These are phyloP conservation scores for Cercospora zeae-maydis DNA, from an alignment of 2,329 filamentous ascomycete genomes.

Conservation along the genomic window DNA sequence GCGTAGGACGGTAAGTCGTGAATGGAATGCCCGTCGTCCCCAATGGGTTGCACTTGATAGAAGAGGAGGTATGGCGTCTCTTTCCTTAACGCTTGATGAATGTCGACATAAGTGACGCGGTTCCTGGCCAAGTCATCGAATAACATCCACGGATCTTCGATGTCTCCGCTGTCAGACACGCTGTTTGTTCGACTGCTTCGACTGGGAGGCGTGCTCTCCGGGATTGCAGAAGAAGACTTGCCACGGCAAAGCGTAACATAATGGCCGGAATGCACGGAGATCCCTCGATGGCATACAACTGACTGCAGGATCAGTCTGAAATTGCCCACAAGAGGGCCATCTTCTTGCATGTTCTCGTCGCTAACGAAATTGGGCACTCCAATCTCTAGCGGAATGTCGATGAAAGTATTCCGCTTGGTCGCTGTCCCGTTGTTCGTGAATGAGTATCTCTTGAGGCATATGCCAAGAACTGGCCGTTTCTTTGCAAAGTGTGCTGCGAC, in stretches of 20 bases:
- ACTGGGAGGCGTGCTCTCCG: constrained; percentile 43
- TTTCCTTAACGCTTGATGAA: constrained; percentile 71
- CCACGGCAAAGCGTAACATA: constrained; percentile 84
- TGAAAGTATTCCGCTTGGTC: constrained; percentile 70
- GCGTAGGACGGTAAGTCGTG: constrained; percentile 42
- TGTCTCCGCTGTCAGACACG: constrained; percentile 49
- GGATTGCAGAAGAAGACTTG: constrained; percentile 48
- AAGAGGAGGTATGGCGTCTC: constrained; percentile 94
- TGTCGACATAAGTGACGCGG: constrained; percentile 72
- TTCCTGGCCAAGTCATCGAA: constrained; percentile 81
- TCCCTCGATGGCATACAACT: constrained; percentile 85
- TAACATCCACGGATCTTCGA: constrained; percentile 77
- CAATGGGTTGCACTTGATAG: constrained; percentile 87
- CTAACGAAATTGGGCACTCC: constrained; percentile 84
- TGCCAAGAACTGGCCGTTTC: constrained; percentile 78
- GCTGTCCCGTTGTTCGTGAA: constrained; percentile 67
- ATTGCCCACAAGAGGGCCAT: constrained; percentile 70
- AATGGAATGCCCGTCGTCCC: constrained; percentile 55
- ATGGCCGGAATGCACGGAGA: constrained; percentile 81
- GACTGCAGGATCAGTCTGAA: constrained; percentile 92
- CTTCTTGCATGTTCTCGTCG: constrained; percentile 66
- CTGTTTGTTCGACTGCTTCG: constrained; percentile 21
- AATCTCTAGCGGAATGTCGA: constrained; percentile 88
- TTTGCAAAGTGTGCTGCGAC: constrained; percentile 85
- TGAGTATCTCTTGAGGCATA: constrained; percentile 87